A percentile compares a stretch with the other conserved stretches of the same genome.
These are phyloP conservation scores for Lepidium campestre DNA, from an alignment of 441 rosid genomes.

Conservation along the genomic window DNA sequence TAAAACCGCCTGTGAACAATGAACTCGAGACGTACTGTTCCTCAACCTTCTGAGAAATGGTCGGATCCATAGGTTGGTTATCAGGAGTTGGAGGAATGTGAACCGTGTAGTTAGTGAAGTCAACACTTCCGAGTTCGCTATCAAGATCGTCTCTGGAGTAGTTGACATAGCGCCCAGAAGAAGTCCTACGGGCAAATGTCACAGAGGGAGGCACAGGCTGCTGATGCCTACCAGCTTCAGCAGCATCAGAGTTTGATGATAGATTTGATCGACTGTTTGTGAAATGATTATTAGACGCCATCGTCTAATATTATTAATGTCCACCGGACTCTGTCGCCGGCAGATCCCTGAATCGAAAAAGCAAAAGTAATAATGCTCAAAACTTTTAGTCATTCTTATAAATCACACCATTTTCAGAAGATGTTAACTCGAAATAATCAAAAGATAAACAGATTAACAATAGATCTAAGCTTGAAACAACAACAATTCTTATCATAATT, in stretches of 20 bases:
- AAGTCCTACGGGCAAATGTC: slow-evolving; percentile 73
- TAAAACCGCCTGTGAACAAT: slow-evolving; percentile 80
- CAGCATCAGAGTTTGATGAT: slow-evolving; percentile 59
- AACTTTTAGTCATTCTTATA: neutral
- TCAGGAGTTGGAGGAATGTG: slow-evolving; percentile 92
- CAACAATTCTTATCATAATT: neutral
- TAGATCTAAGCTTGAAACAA: slow-evolving; percentile 9
- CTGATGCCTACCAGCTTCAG: slow-evolving; percentile 55
- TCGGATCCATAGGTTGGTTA: slow-evolving; percentile 84
- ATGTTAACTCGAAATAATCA: neutral
- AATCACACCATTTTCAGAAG: neutral
- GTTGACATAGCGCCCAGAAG: slow-evolving; percentile 84
- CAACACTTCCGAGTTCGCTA: slow-evolving; percentile 75
- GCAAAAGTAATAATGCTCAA: neutral
- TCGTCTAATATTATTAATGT: slow-evolving; percentile 23
- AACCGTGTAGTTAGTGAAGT: slow-evolving; percentile 72
- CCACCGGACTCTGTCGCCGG: slow-evolving; percentile 32
- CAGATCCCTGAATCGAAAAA: slow-evolving; percentile 38
- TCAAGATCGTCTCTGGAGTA: slow-evolving; percentile 93
- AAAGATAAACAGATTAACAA: neutral
- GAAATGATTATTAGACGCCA: slow-evolving; percentile 72
- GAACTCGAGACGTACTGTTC: slow-evolving; percentile 86
- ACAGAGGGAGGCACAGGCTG: slow-evolving; percentile 48
- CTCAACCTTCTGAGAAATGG: slow-evolving; percentile 79
- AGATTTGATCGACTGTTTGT: slow-evolving; percentile 57